Evolutionary conservation across 495 filamentous ascomycete species (phyloP).

Genomic region (Penicillium diatomitis): DNA sequence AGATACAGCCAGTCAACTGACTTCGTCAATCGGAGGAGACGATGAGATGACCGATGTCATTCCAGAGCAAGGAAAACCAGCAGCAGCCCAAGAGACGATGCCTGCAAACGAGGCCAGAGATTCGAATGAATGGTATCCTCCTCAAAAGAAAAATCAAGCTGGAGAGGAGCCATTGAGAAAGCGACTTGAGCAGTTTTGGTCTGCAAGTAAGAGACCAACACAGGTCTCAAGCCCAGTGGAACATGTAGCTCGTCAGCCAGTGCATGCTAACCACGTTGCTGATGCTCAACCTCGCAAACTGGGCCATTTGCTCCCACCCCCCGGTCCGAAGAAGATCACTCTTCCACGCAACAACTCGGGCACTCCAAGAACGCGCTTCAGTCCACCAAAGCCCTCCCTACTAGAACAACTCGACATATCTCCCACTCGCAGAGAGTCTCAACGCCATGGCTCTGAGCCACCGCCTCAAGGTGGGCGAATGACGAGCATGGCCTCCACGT

Average conservation of each 20-base stretch:
- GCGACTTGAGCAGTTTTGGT: constrained; percentile 35
- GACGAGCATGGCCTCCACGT: constrained; percentile 10
- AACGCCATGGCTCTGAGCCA: constrained; percentile 19
- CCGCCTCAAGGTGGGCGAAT: constrained; percentile 20
- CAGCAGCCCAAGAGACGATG: neutral
- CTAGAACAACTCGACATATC: constrained; percentile 34
- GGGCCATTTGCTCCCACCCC: constrained; percentile 23
- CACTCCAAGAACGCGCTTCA: constrained; percentile 37
- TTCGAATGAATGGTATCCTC: constrained; percentile 19
- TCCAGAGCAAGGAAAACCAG: constrained; percentile 7
- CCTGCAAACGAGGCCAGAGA: constrained; percentile 5
- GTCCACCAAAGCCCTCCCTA: constrained; percentile 35
- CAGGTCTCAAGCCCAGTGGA: constrained; percentile 12
- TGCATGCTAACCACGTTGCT: constrained; percentile 8
- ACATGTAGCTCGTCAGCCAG: constrained; percentile 11
- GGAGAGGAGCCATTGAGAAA: constrained; percentile 33
- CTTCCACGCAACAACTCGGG: constrained; percentile 30
- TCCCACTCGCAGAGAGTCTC: constrained; percentile 21
- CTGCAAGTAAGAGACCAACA: constrained; percentile 23
- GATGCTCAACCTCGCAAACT: constrained; percentile 15
- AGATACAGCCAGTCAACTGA: constrained; percentile 24
- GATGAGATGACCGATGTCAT: constrained; percentile 23
- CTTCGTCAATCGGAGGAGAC: constrained; percentile 26
- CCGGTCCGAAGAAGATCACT: constrained; percentile 25
- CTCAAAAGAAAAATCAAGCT: constrained; percentile 19